Percentiles rank a stretch among this genome's conserved stretches.
Conservation (phyloP, 345 rosid genomes). For the Durio zibethinus region DNA sequence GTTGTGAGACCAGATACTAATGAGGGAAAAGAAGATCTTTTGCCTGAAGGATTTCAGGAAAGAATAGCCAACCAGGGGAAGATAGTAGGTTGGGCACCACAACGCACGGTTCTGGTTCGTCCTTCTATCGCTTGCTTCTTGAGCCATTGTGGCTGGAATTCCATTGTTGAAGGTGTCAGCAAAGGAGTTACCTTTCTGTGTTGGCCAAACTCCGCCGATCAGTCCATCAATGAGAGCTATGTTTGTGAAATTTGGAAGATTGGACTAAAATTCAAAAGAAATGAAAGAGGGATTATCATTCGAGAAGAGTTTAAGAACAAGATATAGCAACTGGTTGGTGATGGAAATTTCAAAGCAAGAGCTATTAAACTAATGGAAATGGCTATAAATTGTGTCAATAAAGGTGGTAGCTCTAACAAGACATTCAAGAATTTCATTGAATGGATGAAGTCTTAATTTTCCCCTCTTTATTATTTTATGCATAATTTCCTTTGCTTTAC, state of each 20-base stretch:
- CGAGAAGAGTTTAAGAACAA: slow-evolving; percentile 14
- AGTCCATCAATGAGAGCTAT: slow-evolving; percentile 19
- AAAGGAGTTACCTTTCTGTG: slow-evolving; percentile 32
- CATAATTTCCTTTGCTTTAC: too few relatives aligned
- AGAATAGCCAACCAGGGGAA: neutral
- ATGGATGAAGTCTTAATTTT: neutral
- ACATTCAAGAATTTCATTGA: neutral
- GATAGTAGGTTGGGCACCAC: neutral
- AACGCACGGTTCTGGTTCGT: neutral
- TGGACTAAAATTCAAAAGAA: slow-evolving; percentile 12
- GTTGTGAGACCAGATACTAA: neutral
- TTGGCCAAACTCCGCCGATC: slow-evolving; percentile 32
- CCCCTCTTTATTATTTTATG: too few relatives aligned
- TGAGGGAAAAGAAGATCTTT: too few relatives aligned
- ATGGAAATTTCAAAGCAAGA: slow-evolving; percentile 3
- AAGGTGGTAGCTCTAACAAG: slow-evolving; percentile 3
- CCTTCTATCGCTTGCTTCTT: neutral
- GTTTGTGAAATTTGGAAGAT: slow-evolving; percentile 24
- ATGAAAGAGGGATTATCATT: slow-evolving; percentile 6
- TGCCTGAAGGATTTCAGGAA: too few relatives aligned
- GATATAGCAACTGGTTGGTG: slow-evolving; percentile 6
- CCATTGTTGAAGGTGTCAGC: slow-evolving; percentile 29
- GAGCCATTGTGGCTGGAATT: slow-evolving; percentile 39
- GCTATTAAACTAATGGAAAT: slow-evolving; percentile 10
- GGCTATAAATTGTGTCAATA: neutral